Conservation (phyloP, 768 basidiomycete species). For the Mycena latifolia region DNA sequence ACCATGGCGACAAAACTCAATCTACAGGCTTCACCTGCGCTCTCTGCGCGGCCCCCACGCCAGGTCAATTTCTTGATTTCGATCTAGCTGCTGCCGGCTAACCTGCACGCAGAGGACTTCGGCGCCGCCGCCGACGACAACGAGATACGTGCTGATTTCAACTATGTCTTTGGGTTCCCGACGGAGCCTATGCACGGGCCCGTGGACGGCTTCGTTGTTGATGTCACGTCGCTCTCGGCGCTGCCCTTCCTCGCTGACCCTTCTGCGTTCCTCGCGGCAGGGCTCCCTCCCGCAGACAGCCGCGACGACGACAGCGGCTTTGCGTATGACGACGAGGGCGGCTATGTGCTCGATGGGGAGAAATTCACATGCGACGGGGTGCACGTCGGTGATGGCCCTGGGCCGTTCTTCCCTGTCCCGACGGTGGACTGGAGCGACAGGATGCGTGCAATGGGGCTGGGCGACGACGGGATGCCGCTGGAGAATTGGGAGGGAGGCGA, state of each 20-base stretch:
- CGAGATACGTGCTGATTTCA: not conserved
- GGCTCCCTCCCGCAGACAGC: not conserved
- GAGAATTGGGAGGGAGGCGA: not conserved
- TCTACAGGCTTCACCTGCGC: conserved; percentile 25
- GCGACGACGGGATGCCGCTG: conserved; percentile 1
- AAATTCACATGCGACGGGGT: conserved; percentile 18
- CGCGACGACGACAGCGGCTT: not conserved
- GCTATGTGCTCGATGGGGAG: conserved; percentile 17
- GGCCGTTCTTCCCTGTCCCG: conserved; percentile 3
- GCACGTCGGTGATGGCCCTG: not conserved
- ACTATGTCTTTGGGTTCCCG: conserved; percentile 5
- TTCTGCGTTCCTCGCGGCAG: no score
- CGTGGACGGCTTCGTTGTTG: not conserved
- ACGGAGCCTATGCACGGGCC: not conserved
- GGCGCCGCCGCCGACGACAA: not conserved
- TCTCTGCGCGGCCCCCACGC: not conserved
- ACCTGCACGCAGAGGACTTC: conserved; percentile 9
- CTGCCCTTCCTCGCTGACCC: conserved; percentile 25
- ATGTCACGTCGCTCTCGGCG: conserved; percentile 25
- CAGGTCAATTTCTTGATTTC: not conserved
- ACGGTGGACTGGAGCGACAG: conserved; percentile 8
- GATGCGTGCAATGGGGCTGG: conserved; percentile 9
- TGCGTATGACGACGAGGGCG: conserved; percentile 1
- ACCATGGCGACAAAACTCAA: conserved; percentile 8
- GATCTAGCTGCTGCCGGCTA: not conserved